A percentile compares a stretch with the other conserved stretches of the same genome.
phyloP scores from a whole-genome alignment of 768 basidiomycete species.

The Tricholoma terreum region DNA sequence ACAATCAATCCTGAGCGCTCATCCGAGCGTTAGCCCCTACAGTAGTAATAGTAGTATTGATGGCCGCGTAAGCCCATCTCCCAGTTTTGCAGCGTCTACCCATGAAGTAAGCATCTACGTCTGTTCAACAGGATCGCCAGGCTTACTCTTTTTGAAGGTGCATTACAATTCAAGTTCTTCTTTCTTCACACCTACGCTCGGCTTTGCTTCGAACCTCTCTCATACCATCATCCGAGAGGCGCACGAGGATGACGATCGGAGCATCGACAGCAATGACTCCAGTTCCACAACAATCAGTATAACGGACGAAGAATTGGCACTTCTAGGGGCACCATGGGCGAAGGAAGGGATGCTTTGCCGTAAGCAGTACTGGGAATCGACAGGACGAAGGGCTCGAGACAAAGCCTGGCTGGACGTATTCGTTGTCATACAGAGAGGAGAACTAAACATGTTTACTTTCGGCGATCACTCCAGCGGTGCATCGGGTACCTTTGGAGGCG shows the following conservation, averaged over 20 bases:
- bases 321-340: slow-evolving; percentile 97
- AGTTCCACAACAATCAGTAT: slow-evolving; percentile 78
- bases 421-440: slow-evolving; percentile 92
- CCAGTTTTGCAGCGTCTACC: slow-evolving; percentile 88
- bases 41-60: slow-evolving; percentile 82
- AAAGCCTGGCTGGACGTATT: slow-evolving; percentile 95
- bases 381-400: slow-evolving; percentile 80
- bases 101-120: slow-evolving; percentile 56
- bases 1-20: slow-evolving; percentile 70
- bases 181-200: slow-evolving; percentile 83
- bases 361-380: slow-evolving; percentile 91
- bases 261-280: slow-evolving; percentile 61
- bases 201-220: slow-evolving; percentile 93
- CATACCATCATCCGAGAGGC: slow-evolving; percentile 95
- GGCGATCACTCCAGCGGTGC: slow-evolving; percentile 67
- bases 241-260: slow-evolving; percentile 84
- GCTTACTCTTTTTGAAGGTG: slow-evolving; percentile 34
- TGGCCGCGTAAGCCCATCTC: slow-evolving; percentile 91
- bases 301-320: slow-evolving; percentile 91
- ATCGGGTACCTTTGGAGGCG: slow-evolving; percentile 79
- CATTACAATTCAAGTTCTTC: slow-evolving; percentile 62
- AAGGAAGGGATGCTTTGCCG: slow-evolving; percentile 96
- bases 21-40: slow-evolving; percentile 72
- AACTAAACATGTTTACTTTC: slow-evolving; percentile 94
- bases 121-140: background rate